A percentile compares a stretch with the other conserved stretches of the same genome.
Evolutionary conservation across 371 early-diverging fungal genomes (phyloP).

Genomic region (Mucor plumbeus): DNA sequence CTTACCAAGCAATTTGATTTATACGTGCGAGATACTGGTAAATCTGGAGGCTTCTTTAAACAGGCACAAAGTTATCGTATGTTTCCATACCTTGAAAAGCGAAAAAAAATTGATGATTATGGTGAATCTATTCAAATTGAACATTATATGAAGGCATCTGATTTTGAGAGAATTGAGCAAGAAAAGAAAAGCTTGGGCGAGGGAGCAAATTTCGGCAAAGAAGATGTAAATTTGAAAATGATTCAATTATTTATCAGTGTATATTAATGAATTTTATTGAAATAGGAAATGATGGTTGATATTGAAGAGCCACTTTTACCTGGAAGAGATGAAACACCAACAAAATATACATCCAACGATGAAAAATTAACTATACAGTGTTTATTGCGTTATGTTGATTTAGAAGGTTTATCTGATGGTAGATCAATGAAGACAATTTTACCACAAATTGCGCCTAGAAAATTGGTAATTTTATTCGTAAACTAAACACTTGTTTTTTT

Average conservation of each 20-base stretch:
- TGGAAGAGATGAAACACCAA: conserved; percentile 65
- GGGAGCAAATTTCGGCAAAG: conserved; percentile 58
- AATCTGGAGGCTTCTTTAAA: conserved; percentile 79
- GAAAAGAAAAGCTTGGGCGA: conserved; percentile 46
- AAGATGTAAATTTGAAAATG: conserved; percentile 32
- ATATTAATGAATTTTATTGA: background rate
- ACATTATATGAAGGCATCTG: conserved; percentile 65
- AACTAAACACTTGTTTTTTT: background rate
- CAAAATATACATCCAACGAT: conserved; percentile 72
- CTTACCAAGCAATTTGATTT: conserved; percentile 73
- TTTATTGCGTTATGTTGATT: conserved; percentile 81
- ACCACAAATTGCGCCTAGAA: conserved; percentile 82
- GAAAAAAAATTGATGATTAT: conserved; percentile 90
- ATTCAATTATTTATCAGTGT: background rate
- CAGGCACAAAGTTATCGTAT: conserved; percentile 82
- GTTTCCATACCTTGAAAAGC: conserved; percentile 88
- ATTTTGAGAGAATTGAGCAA: conserved; percentile 43
- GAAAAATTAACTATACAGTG: conserved; percentile 71
- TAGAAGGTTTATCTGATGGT: conserved; percentile 92
- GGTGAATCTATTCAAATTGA: conserved; percentile 90
- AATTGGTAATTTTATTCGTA: conserved; percentile 62
- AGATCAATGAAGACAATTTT: conserved; percentile 86
- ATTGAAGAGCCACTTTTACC: conserved; percentile 53
- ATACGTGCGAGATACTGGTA: conserved; percentile 75
- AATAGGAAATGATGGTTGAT: conserved; percentile 48